Conservation (phyloP, 1,139 yeast species). For the Scheffersomyces quercinus region DNA sequence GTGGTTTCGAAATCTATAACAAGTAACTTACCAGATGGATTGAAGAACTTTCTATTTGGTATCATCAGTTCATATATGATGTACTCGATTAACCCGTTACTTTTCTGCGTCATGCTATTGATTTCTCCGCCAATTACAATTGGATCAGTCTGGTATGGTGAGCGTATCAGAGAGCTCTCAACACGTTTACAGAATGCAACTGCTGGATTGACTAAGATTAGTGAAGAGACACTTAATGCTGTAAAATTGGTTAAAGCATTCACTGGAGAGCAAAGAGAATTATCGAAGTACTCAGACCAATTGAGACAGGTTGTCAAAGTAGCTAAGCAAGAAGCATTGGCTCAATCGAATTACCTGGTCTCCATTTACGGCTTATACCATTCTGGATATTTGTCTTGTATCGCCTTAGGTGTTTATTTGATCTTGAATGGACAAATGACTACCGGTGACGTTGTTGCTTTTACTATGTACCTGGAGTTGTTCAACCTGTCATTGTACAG, state of each 20-base stretch:
- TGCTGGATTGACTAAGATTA: constrained; percentile 47
- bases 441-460: constrained; percentile 50
- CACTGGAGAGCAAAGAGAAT: constrained; percentile 47
- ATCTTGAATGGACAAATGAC: constrained; percentile 46
- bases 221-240: constrained; percentile 48
- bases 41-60: constrained; percentile 47
- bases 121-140: constrained; percentile 56
- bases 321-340: constrained; percentile 48
- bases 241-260: constrained; percentile 48
- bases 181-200: constrained; percentile 48
- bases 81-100: constrained; percentile 45
- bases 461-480: constrained; percentile 51
- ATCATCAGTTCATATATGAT: constrained; percentile 49
- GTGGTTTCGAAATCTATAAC: constrained; percentile 51
- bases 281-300: constrained; percentile 40
- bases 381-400: constrained; percentile 46
- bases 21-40: constrained; percentile 48
- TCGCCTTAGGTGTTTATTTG: constrained; percentile 46
- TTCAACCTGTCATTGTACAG: constrained; percentile 52
- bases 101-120: constrained; percentile 51
- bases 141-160: constrained; percentile 53
- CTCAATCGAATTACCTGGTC: constrained; percentile 48
- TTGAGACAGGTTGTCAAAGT: constrained; percentile 43
- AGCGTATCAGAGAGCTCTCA: constrained; percentile 44
- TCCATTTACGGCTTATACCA: constrained; percentile 48